phyloP scores from a whole-genome alignment of 768 basidiomycete species.

The Mycena albidolilacea region DNA sequence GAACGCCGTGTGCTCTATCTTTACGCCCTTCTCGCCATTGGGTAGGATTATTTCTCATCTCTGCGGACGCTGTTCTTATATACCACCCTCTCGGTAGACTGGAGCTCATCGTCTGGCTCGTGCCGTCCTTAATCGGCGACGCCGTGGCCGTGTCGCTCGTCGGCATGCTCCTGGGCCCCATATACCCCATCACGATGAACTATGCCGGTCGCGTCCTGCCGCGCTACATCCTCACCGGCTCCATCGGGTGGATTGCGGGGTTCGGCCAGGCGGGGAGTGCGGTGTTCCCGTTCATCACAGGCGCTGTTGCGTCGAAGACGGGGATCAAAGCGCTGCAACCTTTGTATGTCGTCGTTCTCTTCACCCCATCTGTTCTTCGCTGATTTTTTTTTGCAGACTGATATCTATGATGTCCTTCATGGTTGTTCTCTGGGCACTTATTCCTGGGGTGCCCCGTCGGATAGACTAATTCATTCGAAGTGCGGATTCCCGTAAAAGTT shows the following conservation, averaged over 20 bases:
- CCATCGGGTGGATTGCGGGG: conserved; percentile 79
- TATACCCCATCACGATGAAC: conserved; percentile 84
- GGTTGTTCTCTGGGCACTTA: conserved; percentile 32
- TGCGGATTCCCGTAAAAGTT: neutral
- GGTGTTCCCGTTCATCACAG: conserved; percentile 80
- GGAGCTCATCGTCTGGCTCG: conserved; percentile 78
- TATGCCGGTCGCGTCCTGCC: conserved; percentile 79
- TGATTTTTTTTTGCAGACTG: conserved; percentile 3
- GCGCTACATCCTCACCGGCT: conserved; percentile 73
- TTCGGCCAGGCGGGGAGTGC: conserved; percentile 83
- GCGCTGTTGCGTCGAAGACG: conserved; percentile 73
- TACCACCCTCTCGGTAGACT: conserved; percentile 54
- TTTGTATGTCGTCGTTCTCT: conserved; percentile 58
- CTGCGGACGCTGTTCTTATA: neutral
- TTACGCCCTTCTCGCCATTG: conserved; percentile 66
- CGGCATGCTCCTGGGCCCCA: conserved; percentile 80
- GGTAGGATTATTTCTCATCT: conserved; percentile 47
- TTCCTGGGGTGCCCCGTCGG: conserved; percentile 19
- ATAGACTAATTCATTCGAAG: conserved; percentile 15
- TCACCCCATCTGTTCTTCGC: neutral
- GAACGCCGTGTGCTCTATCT: conserved; percentile 68
- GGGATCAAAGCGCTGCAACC: conserved; percentile 76
- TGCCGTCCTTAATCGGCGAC: conserved; percentile 74
- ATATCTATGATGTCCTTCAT: conserved; percentile 35
- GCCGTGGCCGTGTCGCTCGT: conserved; percentile 76